Percentiles rank a stretch among this genome's conserved stretches.
These are phyloP conservation scores for Bipolaris victoriae DNA, from an alignment of 2,329 filamentous ascomycete species.

Conservation along the genomic window DNA sequence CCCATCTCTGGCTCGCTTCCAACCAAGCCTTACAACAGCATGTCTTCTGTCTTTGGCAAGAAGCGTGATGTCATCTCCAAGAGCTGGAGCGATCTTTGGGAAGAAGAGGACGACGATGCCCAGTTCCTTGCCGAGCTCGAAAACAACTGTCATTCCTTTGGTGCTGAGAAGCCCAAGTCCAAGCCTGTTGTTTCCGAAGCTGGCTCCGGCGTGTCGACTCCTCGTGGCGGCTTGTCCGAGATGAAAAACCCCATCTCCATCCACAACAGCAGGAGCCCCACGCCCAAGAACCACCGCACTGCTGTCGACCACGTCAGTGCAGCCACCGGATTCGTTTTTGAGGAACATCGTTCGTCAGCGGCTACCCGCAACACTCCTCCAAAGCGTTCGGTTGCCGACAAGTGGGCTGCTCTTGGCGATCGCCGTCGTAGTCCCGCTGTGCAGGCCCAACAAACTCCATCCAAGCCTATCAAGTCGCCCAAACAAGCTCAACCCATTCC, in stretches of 20 bases:
- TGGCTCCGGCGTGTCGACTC: conserved; percentile 55
- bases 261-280: conserved; percentile 56
- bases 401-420: conserved; percentile 88
- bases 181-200: conserved; percentile 46
- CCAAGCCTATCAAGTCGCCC: conserved; percentile 49
- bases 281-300: conserved; percentile 47
- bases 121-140: conserved; percentile 64
- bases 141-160: conserved; percentile 59
- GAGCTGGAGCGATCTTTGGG: conserved; percentile 99
- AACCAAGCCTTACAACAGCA: conserved; percentile 67
- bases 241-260: conserved; percentile 60
- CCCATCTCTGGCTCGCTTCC: conserved; percentile 82
- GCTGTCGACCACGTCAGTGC: conserved; percentile 70
- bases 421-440: conserved; percentile 71
- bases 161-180: conserved; percentile 44
- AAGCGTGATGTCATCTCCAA: conserved; percentile 84
- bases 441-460: conserved; percentile 52
- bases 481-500: conserved; percentile 45
- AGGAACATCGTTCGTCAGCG: conserved; percentile 60
- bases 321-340: conserved; percentile 74
- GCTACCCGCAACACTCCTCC: conserved; percentile 65
- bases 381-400: conserved; percentile 73
- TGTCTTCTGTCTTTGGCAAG: conserved; percentile 80
- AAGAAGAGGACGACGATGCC: conserved; percentile 85
- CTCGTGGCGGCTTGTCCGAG: conserved; percentile 61